Base-by-base conservation (phyloP, 768 basidiomycete genomes). In the Coprinopsis strossmayeri region DNA sequence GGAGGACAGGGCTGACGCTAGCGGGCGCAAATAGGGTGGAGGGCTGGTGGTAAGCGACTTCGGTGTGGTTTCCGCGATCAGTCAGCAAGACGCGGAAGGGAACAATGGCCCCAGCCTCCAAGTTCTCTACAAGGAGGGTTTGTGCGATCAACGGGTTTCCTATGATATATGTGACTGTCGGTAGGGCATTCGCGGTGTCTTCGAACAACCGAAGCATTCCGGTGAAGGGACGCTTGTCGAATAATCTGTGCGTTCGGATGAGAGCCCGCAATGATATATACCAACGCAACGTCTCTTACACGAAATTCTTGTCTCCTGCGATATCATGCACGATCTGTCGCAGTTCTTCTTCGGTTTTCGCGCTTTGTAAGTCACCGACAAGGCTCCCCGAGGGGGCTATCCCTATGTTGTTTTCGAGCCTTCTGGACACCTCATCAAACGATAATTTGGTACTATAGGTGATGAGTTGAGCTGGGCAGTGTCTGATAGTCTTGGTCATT, bases 61-160 rank as follows among this genome's bases (percentile, higher is more conserved):
- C 46, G 12, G 34, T 48, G 10, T 21, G 23, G 5, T 5, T n/a
- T 40, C 26, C 37, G 7, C 34, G 4, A 27, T 48, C 38, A 12
- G 11, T 21, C 2, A 80, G 55, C 18, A 78, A 58, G 7, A 79
- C 34, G 17, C 72, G 68, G 20, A 68, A 74, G 5, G 78, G 77
- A 18, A 79, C 64, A 56, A 72, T 64, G 21, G 66, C 60, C 1
- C 64, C 73, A 0, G 66, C 70, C 13, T 60, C 60, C 35, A 69
- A 54, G 49, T 78, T 74, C 50, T 66, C 57, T 47, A 61, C 55
- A 44, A 79, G 46, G 53, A 80, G 69, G 1, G 56, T 59, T 48
- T 74, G 69, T 0, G 76, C 78, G 39, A 76, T 61, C 42, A 76
- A 59, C 2, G 78, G 78, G 58, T 78, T 78, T 15, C 77, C 77